These are phyloP conservation scores for Leishmania arabica DNA, from an alignment of 208 protist species.

Conservation along the genomic window DNA sequence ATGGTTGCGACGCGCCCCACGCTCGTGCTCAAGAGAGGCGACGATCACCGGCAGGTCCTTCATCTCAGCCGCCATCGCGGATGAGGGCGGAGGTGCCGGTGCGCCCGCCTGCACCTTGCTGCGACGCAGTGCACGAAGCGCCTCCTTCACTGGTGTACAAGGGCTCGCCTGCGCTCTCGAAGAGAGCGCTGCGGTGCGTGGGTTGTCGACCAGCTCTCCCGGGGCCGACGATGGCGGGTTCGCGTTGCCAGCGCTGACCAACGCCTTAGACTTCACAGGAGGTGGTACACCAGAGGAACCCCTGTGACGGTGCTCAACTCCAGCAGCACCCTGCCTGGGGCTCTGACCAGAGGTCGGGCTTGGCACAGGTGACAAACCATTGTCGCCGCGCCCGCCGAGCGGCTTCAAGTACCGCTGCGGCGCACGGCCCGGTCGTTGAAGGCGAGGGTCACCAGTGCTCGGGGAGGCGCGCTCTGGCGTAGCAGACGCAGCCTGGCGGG, in stretches of 20 bases:
- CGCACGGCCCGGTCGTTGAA: slow-evolving; percentile 26
- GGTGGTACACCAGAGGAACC: slow-evolving; percentile 10
- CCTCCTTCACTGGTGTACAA: slow-evolving; percentile 15
- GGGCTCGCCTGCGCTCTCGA: neutral
- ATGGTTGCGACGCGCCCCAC: slow-evolving; percentile 14
- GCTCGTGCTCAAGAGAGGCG: slow-evolving; percentile 7
- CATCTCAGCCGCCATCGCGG: slow-evolving; percentile 5
- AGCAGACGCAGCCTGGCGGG: slow-evolving; percentile 5
- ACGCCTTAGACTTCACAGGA: neutral
- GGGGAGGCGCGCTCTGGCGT: slow-evolving; percentile 8
- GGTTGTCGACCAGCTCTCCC: slow-evolving; percentile 16
- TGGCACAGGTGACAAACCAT: slow-evolving; percentile 3
- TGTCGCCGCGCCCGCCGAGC: slow-evolving; percentile 16
- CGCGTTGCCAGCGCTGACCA: neutral
- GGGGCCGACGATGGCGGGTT: neutral
- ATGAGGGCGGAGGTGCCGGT: neutral
- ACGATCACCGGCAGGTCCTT: slow-evolving; percentile 24
- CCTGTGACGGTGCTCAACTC: neutral
- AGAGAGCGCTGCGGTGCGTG: slow-evolving; percentile 1
- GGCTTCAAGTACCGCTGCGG: slow-evolving; percentile 30
- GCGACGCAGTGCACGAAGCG: slow-evolving; percentile 19
- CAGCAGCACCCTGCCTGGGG: slow-evolving; percentile 11
- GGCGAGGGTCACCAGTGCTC: slow-evolving; percentile 8
- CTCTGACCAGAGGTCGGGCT: slow-evolving; percentile 11
- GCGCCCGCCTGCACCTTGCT: slow-evolving; percentile 8